Conservation (phyloP, 192 early-diverging fungal genomes). For the Kappamyces sp. region DNA sequence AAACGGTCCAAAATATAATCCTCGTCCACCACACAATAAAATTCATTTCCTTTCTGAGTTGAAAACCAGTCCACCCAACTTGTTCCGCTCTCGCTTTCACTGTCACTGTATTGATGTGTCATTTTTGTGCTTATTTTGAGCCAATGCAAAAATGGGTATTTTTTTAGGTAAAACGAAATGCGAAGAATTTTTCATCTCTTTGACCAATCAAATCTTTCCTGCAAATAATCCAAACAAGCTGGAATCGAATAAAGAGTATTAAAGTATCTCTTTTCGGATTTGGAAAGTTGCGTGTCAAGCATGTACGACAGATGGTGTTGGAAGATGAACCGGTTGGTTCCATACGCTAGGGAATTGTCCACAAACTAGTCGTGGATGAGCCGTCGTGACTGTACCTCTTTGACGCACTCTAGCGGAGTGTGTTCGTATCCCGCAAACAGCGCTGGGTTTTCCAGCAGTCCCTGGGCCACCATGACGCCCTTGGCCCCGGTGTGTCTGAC, state of each 20-base stretch:
- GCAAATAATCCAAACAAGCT: conserved; percentile 73
- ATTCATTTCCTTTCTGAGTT: conserved; percentile 87
- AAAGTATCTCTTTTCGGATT: conserved; percentile 79
- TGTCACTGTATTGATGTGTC: too few relatives aligned
- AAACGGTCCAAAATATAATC: conserved; percentile 96
- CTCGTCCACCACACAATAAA: conserved; percentile 97
- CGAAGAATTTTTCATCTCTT: background rate
- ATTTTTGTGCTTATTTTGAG: too few relatives aligned
- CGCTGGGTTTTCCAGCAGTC: conserved; percentile 87
- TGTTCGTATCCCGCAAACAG: conserved; percentile 75
- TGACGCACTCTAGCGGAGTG: conserved; percentile 77
- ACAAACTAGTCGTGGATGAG: conserved; percentile 49
- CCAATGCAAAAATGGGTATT: too few relatives aligned
- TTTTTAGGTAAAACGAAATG: too few relatives aligned
- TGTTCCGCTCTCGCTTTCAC: conserved; percentile 5
- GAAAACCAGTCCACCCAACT: conserved; percentile 97
- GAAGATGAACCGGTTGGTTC: conserved; percentile 76
- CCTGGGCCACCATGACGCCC: conserved; percentile 89
- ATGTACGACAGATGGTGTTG: conserved; percentile 97
- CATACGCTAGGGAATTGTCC: conserved; percentile 61
- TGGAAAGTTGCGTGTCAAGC: conserved; percentile 78
- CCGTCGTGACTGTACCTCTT: conserved; percentile 33
- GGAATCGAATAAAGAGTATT: conserved; percentile 73
- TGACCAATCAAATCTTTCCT: conserved; percentile 18
- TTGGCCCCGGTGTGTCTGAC: conserved; percentile 72